A percentile compares a stretch with the other conserved stretches of the same genome.
Evolutionary conservation across 345 rosid species (phyloP).

Genomic region (Nasturtium officinale): DNA sequence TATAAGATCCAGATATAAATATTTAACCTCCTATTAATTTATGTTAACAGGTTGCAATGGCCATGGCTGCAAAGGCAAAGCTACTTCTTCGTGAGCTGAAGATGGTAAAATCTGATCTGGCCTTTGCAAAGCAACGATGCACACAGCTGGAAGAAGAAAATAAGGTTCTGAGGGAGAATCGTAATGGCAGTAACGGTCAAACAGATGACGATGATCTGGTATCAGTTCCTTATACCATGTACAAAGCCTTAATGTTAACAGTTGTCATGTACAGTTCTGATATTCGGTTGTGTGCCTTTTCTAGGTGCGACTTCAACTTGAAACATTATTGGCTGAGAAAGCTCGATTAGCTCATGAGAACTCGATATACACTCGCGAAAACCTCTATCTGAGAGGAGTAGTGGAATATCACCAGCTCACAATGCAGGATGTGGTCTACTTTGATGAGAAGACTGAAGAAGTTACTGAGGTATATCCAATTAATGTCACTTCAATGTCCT

Average conservation of each 20-base stretch:
- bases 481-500: conserved; percentile 50
- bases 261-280: conserved; percentile 1
- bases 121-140: conserved; percentile 88
- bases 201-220: conserved; percentile 88
- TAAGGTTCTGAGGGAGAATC: conserved; percentile 65
- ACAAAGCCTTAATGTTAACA: background rate
- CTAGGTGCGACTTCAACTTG: conserved; percentile 82
- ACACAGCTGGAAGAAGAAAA: conserved; percentile 94
- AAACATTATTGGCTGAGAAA: conserved; percentile 87
- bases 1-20: background rate
- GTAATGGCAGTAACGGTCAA: conserved; percentile 59
- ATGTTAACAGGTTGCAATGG: conserved; percentile 90
- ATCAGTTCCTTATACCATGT: conserved; percentile 1
- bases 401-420: conserved; percentile 95
- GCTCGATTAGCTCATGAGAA: conserved; percentile 97
- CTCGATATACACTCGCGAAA: conserved; percentile 79
- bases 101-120: conserved; percentile 90
- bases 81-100: conserved; percentile 92
- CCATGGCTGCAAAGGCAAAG: conserved; percentile 99
- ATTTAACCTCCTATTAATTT: conserved; percentile 9
- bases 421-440: conserved; percentile 93
- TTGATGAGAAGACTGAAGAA: conserved; percentile 84
- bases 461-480: conserved; percentile 82
- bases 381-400: conserved; percentile 85
- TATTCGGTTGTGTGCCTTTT: background rate